Percentiles rank a stretch among this genome's conserved stretches.
These are phyloP conservation scores for Beta vulgaris DNA, from an alignment of 148 eudicot genomes.

Conservation along the genomic window DNA sequence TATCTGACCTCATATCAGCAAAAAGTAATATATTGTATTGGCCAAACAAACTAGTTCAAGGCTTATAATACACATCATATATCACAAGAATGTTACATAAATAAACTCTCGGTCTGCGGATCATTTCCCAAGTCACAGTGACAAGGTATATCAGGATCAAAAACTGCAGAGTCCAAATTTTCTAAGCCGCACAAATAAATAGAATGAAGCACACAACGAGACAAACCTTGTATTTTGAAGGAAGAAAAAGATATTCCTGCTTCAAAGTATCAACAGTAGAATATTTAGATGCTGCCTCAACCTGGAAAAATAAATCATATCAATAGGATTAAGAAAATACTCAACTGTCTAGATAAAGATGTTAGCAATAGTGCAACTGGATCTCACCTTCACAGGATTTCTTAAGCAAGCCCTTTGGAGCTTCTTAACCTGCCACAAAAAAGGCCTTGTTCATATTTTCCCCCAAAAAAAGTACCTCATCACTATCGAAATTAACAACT, in stretches of 20 bases:
- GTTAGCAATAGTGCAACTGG: not conserved
- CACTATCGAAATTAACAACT: not conserved
- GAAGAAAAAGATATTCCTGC: constrained; percentile 66
- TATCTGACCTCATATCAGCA: not conserved
- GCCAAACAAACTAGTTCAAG: too few species aligned
- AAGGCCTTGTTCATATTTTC: not conserved
- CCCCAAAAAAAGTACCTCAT: not conserved
- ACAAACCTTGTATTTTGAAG: constrained; percentile 75
- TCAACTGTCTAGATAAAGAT: not conserved
- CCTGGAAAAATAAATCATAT: constrained; percentile 37
- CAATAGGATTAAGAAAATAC: not conserved
- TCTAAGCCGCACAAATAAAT: not conserved
- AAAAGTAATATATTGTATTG: not conserved
- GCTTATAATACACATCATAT: too few species aligned
- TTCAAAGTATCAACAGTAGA: constrained; percentile 83
- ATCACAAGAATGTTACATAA: not conserved
- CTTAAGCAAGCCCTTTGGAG: constrained; percentile 84
- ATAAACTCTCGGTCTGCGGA: not conserved
- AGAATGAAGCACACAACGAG: not conserved
- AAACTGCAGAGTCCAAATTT: not conserved
- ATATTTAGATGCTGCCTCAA: constrained; percentile 75
- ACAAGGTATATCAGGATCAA: not conserved
- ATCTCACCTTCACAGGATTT: constrained; percentile 80
- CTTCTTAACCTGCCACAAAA: constrained; percentile 63
- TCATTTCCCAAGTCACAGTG: not conserved